phyloP scores from a whole-genome alignment of 306 rosid species.

The Castanea sativa region DNA sequence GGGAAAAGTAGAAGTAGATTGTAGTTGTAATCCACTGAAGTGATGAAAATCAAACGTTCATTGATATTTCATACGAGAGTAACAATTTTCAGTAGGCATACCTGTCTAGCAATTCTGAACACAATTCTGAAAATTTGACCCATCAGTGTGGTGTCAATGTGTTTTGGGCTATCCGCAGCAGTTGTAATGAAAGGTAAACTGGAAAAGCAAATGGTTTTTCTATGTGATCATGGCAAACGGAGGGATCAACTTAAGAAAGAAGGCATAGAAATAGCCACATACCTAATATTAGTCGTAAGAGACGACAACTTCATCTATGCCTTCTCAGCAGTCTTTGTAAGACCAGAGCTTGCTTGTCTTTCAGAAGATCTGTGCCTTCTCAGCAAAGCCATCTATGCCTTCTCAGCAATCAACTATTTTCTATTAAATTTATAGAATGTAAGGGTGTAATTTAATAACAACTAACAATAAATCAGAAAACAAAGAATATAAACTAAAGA shows the following conservation, averaged over 20 bases:
- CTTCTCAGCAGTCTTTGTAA: conserved; percentile 64
- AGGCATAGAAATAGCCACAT: not conserved
- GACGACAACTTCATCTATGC: conserved; percentile 95
- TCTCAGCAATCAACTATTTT: conserved; percentile 59
- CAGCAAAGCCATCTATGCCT: too few relatives aligned
- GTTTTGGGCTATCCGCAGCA: conserved; percentile 92
- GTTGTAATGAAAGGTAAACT: conserved; percentile 97
- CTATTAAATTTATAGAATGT: conserved; percentile 28
- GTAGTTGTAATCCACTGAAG: not conserved
- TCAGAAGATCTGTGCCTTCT: conserved; percentile 83
- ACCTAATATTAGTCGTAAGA: conserved; percentile 87
- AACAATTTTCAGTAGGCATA: conserved; percentile 4
- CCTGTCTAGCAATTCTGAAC: conserved; percentile 97
- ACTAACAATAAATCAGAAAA: too few relatives aligned
- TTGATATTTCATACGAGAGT: too few relatives aligned
- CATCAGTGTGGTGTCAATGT: conserved; percentile 86
- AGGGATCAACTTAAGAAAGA: not conserved
- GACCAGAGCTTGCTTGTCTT: conserved; percentile 90
- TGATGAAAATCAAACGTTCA: too few relatives aligned
- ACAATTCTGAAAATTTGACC: conserved; percentile 82
- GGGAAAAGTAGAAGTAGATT: not conserved
- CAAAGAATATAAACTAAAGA: not conserved
- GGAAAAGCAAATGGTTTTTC: conserved; percentile 5
- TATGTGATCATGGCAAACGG: not conserved
- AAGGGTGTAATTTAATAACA: not conserved